Percentiles rank a stretch among this genome's conserved stretches.
phyloP scores from a whole-genome alignment of 202 grass and related monocot genomes.

The Setaria viridis region DNA sequence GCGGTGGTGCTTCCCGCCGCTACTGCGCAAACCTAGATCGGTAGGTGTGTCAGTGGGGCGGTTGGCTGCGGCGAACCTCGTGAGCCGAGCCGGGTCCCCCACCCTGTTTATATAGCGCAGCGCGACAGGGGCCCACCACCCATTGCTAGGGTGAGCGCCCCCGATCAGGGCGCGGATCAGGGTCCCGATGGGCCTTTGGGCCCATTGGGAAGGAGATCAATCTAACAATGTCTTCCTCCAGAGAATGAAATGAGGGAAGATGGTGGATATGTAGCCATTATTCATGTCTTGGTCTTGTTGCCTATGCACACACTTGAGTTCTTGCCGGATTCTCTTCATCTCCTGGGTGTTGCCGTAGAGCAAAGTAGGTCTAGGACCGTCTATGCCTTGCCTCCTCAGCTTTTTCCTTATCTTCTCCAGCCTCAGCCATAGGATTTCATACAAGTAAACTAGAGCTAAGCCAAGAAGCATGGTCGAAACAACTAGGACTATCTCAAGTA shows the following conservation, averaged over 20 bases:
- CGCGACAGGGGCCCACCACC: no score
- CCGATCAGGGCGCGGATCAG: no score
- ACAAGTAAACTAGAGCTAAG: slow-evolving; percentile 41
- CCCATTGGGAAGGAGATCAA: no score
- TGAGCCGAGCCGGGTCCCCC: no score
- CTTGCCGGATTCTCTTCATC: slow-evolving; percentile 35
- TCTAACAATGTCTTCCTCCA: slow-evolving; percentile 15
- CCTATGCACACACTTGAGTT: slow-evolving; percentile 30
- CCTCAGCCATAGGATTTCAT: slow-evolving; percentile 45
- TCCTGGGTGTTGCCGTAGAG: slow-evolving; percentile 70
- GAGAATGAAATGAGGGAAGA: slow-evolving; percentile 7
- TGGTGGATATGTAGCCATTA: neutral
- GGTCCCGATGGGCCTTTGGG: no score
- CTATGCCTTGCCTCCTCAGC: slow-evolving; percentile 67
- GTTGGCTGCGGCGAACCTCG: no score
- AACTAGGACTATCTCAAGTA: slow-evolving; percentile 18
- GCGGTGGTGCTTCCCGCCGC: no score
- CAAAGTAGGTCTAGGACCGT: slow-evolving; percentile 61
- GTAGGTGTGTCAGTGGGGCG: no score
- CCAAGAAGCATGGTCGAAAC: slow-evolving; percentile 20
- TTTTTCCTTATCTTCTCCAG: slow-evolving; percentile 56
- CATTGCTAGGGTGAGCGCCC: no score
- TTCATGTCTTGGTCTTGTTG: neutral
- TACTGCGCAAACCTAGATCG: no score
- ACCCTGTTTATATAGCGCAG: no score